Evolutionary conservation across 2,329 filamentous ascomycete genomes (phyloP), one percentile per base, ranked within the genome.

Genomic region (Corynespora cassiicola): DNA sequence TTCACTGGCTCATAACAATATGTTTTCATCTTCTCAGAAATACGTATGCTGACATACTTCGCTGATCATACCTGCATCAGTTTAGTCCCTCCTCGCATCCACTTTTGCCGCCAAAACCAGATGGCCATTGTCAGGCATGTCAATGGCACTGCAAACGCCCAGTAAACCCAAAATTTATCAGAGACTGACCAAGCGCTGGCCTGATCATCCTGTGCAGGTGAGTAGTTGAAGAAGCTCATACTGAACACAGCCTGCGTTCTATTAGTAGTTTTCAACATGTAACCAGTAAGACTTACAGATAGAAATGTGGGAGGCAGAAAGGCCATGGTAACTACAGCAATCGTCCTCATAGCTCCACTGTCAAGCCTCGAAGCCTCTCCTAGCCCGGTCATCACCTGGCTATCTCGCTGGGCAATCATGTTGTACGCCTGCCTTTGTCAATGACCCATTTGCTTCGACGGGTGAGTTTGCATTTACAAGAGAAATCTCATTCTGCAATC

Each of bases 251-350:
- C 51, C 50, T 56, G 25, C 3, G 15, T 9, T 8, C 4, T 12
- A 10, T 44, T 20, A 52, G 44, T 18, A 28, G 6, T 21, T 7
- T 4, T 5, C 4, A 9, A 21, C 6, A 14, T 15, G 2, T 37
- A 7, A 11, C 5, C 15, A 12, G 20, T 11, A 16, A 22, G 2
- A 28, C 46, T 18, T 8, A 52, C 52, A 5, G 54, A 55, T 17
- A 50, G 7, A 20, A 57, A 57, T 2, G 52, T 55, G 7, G 50
- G 45, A 1, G 54, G 52, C 14, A 55, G 29, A n/a, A 55, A 55
- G 4, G 44, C 45, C 47, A 57, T 55, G 3, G 42, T 53, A 5
- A 56, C 49, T 6, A 53, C 32, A 3, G 53, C 46, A 15, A 56
- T 47, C 2, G 45, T 52, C 26, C 27, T 39, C 52, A 55, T 44